Evolutionary conservation across 192 early-diverging fungal genomes (phyloP).

Genomic region (Coemansia sp.): DNA sequence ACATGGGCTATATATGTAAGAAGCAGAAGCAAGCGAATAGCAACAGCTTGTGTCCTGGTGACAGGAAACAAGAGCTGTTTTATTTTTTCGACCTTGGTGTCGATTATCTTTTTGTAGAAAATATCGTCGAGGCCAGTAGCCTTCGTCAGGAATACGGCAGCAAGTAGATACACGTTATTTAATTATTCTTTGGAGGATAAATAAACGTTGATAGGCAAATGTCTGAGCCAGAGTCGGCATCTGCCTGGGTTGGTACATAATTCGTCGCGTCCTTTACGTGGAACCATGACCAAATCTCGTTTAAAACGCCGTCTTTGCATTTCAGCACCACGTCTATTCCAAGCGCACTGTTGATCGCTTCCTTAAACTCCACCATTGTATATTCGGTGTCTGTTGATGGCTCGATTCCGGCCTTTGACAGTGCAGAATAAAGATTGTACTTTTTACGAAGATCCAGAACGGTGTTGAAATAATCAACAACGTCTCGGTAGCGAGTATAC

Average conservation of each 20-base stretch:
- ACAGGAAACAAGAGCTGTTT: slow-evolving; percentile 33
- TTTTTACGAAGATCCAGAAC: slow-evolving; percentile 57
- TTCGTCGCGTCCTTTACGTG: slow-evolving; percentile 18
- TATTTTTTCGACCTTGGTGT: slow-evolving; percentile 43
- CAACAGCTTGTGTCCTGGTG: slow-evolving; percentile 21
- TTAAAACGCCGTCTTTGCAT: slow-evolving; percentile 28
- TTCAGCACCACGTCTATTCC: slow-evolving; percentile 47
- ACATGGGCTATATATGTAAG: slow-evolving; percentile 38
- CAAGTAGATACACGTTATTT: not conserved
- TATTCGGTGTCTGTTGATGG: slow-evolving; percentile 41
- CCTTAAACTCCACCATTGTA: slow-evolving; percentile 30
- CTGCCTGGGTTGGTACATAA: slow-evolving; percentile 3
- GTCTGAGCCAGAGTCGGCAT: too few relatives aligned
- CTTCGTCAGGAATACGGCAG: slow-evolving; percentile 20
- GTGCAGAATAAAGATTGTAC: slow-evolving; percentile 61
- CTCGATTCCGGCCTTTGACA: slow-evolving; percentile 50
- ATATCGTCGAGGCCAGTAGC: slow-evolving; percentile 42
- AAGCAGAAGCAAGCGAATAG: not conserved
- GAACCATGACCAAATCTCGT: slow-evolving; percentile 54
- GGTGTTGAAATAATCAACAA: slow-evolving; percentile 61
- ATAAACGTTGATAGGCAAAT: not conserved
- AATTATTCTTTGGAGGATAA: not conserved
- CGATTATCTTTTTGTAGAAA: slow-evolving; percentile 55
- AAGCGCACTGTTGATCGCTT: slow-evolving; percentile 20
- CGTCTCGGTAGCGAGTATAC: slow-evolving; percentile 57